Evolutionary conservation across 1,139 yeast species (phyloP).

Genomic region (Saccharomyces hybrid): DNA sequence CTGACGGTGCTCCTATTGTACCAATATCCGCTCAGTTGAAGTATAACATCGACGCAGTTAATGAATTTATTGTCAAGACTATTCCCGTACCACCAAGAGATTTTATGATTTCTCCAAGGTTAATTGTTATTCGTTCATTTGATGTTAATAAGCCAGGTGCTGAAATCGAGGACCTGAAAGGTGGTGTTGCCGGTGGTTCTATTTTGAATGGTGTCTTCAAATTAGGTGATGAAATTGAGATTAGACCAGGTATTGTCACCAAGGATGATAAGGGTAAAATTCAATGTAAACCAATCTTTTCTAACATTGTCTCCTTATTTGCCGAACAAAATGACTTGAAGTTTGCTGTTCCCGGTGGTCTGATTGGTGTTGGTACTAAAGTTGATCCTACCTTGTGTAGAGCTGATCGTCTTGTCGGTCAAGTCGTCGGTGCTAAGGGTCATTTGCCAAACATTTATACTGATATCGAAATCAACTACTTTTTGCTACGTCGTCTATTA

Average conservation of each 20-base stretch:
- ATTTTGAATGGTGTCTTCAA: constrained; percentile 94
- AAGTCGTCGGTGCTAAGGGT: constrained; percentile 97
- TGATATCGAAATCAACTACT: constrained; percentile 95
- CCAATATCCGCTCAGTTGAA: constrained; percentile 98
- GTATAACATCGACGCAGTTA: constrained; percentile 97
- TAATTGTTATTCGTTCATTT: constrained; percentile 95
- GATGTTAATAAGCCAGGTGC: constrained; percentile 99
- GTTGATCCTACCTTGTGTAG: constrained; percentile 98
- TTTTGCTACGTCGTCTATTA: constrained; percentile 88
- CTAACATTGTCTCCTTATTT: constrained; percentile 85
- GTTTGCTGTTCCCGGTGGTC: constrained; percentile 99
- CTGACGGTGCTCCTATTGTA: constrained; percentile 97
- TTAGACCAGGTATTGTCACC: constrained; percentile 97
- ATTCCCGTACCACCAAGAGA: constrained; percentile 97
- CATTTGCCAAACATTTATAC: constrained; percentile 92
- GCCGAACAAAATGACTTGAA: constrained; percentile 97
- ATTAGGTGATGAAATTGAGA: constrained; percentile 96
- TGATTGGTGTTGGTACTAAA: constrained; percentile 98
- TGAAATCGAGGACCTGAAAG: constrained; percentile 92
- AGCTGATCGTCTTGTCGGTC: constrained; percentile 98
- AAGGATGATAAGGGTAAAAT: constrained; percentile 89
- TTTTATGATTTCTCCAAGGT: constrained; percentile 85
- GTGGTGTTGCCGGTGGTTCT: constrained; percentile 99
- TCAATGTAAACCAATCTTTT: constrained; percentile 92
- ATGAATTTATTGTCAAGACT: constrained; percentile 88